Conservation (phyloP, 768 basidiomycete genomes). For the Naematelia aurantialba region DNA sequence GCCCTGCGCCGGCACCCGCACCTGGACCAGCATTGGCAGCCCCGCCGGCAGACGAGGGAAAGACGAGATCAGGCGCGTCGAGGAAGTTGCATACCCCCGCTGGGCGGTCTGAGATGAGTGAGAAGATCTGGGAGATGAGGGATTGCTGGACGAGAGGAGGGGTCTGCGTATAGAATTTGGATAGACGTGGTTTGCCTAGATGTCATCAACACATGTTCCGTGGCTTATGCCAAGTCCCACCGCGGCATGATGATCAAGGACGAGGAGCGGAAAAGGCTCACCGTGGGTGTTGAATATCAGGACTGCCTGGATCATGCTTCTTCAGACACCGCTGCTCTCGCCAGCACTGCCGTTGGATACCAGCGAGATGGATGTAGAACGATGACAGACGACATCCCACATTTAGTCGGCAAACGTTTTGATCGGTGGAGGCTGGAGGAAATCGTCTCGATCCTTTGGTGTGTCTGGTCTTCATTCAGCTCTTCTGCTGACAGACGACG, state of each 20-base stretch:
- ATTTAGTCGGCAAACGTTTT: not conserved
- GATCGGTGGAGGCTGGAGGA: not conserved
- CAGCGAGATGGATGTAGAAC: no score
- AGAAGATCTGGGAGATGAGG: slow-evolving; percentile 83
- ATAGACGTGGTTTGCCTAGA: slow-evolving; percentile 48
- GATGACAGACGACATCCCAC: not conserved
- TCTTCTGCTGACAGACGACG: not conserved
- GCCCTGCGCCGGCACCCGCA: slow-evolving; percentile 56
- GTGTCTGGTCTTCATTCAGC: not conserved
- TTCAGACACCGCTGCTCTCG: no score
- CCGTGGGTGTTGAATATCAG: slow-evolving; percentile 90
- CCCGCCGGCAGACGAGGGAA: slow-evolving; percentile 23
- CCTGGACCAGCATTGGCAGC: not conserved
- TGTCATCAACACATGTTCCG: slow-evolving; percentile 54
- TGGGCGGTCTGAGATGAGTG: slow-evolving; percentile 76
- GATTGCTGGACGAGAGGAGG: slow-evolving; percentile 41
- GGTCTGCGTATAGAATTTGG: slow-evolving; percentile 51
- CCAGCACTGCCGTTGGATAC: no score
- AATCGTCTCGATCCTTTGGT: not conserved
- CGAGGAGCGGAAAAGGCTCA: slow-evolving; percentile 50
- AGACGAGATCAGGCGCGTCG: slow-evolving; percentile 58
- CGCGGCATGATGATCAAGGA: slow-evolving; percentile 54
- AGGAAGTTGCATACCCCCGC: slow-evolving; percentile 89
- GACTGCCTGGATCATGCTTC: slow-evolving; percentile 49
- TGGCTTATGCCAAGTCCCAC: slow-evolving; percentile 47